A percentile compares a stretch with the other conserved stretches of the same genome.
phyloP scores from a whole-genome alignment of 257 asterid species.

The Misopates orontium region DNA sequence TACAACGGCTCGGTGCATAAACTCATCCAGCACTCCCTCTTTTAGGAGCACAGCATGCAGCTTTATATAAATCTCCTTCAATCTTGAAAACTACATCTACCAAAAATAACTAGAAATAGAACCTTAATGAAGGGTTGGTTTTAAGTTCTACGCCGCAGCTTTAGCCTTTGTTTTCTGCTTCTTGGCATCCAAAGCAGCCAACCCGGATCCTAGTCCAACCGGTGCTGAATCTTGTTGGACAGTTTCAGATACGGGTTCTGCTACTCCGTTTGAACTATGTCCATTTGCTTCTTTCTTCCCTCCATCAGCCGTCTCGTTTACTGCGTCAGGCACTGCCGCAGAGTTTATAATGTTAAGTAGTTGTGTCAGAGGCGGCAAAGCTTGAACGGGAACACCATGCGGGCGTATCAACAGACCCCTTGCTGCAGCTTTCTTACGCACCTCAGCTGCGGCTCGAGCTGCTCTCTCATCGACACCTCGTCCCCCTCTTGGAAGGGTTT shows the following conservation, averaged over 20 bases:
- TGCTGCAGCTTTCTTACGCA: conserved; percentile 88
- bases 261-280: conserved; percentile 37
- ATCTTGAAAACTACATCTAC: conserved; percentile 25
- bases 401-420: conserved; percentile 73
- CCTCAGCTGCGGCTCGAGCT: conserved; percentile 84
- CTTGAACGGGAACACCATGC: conserved; percentile 61
- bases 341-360: conserved; percentile 61
- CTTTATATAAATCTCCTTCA: not conserved
- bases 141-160: conserved; percentile 33
- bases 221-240: conserved; percentile 50
- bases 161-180: conserved; percentile 63
- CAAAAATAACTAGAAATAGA: conserved; percentile 7
- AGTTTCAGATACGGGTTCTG: conserved; percentile 32
- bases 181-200: conserved; percentile 64
- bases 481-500: conserved; percentile 60
- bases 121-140: not conserved
- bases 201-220: conserved; percentile 73
- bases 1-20: not conserved
- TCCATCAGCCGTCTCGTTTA: conserved; percentile 31
- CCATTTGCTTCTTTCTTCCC: conserved; percentile 46
- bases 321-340: conserved; percentile 29
- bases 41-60: conserved; percentile 16
- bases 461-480: conserved; percentile 84
- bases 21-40: conserved; percentile 11
- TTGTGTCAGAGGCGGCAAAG: conserved; percentile 63